These are phyloP conservation scores for Hansfordia pulvinata DNA, from an alignment of 2,329 filamentous ascomycete species.

Conservation along the genomic window DNA sequence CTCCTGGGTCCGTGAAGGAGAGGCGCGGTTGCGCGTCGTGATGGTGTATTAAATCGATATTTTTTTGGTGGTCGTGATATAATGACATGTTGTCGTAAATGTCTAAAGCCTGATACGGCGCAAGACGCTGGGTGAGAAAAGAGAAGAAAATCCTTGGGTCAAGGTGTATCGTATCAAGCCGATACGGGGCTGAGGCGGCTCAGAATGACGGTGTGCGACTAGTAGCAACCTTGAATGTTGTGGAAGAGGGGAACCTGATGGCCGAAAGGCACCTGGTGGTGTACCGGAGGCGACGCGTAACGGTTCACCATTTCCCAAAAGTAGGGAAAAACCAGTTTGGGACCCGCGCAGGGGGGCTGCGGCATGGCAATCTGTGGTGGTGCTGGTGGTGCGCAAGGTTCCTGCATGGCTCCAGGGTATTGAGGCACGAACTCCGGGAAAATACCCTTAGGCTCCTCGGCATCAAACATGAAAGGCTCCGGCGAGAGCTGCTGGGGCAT, in stretches of 20 bases:
- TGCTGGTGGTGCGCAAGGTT: slow-evolving; percentile 20
- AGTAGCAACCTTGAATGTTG: slow-evolving; percentile 38
- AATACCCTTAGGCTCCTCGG: slow-evolving; percentile 28
- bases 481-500: slow-evolving; percentile 21
- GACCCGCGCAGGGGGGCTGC: slow-evolving; percentile 22
- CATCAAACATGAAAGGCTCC: slow-evolving; percentile 28
- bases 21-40: no score
- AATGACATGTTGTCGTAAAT: no score
- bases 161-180: no score
- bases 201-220: slow-evolving; percentile 6
- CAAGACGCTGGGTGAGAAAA: no score
- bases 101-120: no score
- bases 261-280: slow-evolving; percentile 36
- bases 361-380: slow-evolving; percentile 11
- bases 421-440: slow-evolving; percentile 34
- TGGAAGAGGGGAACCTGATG: slow-evolving; percentile 37
- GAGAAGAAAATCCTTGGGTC: no score
- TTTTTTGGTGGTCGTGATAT: no score
- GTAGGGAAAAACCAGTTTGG: slow-evolving; percentile 33
- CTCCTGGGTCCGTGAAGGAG: no score
- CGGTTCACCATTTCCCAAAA: slow-evolving; percentile 35
- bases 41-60: no score
- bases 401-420: slow-evolving; percentile 24
- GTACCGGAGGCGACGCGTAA: slow-evolving; percentile 34
- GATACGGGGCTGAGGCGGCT: no score